Evolutionary conservation across 768 basidiomycete species (phyloP).

Genomic region (Kwoniella sp.): DNA sequence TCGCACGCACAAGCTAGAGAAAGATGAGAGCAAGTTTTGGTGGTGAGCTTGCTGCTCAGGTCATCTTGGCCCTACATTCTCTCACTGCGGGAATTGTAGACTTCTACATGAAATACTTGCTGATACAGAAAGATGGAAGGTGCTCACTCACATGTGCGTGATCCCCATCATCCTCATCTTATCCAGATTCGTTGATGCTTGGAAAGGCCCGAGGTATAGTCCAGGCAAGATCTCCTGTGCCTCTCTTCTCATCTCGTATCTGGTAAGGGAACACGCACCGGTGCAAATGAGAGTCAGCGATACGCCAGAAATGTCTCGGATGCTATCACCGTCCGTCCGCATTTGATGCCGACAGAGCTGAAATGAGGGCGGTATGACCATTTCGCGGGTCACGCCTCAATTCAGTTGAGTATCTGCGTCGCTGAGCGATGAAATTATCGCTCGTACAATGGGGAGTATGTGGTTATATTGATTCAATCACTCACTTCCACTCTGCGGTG

Average conservation of each 20-base stretch:
- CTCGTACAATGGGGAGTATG: neutral
- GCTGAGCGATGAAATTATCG: neutral
- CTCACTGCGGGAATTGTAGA: no score
- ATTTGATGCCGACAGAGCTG: neutral
- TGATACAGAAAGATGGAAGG: neutral
- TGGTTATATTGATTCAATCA: neutral
- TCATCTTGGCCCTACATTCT: neutral
- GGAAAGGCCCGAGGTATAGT: constrained; percentile 55
- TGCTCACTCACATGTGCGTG: constrained; percentile 53
- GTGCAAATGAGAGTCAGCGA: no score
- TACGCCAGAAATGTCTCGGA: no score
- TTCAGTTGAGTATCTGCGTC: neutral
- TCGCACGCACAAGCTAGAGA: constrained; percentile 50
- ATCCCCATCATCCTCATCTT: constrained; percentile 46
- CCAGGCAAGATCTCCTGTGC: constrained; percentile 53
- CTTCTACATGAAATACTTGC: no score
- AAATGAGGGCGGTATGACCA: neutral
- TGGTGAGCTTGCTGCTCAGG: neutral
- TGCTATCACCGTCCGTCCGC: neutral
- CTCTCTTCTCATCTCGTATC: constrained; percentile 56
- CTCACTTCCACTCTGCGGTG: neutral
- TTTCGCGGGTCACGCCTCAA: neutral
- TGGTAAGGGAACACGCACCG: constrained; percentile 21
- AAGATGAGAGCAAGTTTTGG: neutral
- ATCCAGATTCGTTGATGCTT: constrained; percentile 39